phyloP scores from a whole-genome alignment of 331 rosid species.

The Spiraea crenata region DNA sequence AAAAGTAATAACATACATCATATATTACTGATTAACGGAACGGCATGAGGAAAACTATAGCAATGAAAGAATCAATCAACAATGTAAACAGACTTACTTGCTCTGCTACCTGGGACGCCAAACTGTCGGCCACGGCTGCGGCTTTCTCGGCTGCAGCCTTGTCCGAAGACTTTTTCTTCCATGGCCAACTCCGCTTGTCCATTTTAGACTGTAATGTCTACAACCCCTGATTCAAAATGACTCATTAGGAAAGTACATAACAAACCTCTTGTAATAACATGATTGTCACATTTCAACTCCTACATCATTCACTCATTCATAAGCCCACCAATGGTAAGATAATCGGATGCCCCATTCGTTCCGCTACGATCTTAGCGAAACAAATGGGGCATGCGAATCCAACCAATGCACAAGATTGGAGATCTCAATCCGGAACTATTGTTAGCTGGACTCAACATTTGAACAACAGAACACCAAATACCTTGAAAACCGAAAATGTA shows the following conservation, averaged over 20 bases:
- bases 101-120: constrained; percentile 39
- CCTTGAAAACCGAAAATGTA: constrained; percentile 5
- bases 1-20: not conserved
- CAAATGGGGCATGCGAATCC: not conserved
- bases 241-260: constrained; percentile 6
- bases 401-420: constrained; percentile 28
- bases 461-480: constrained; percentile 5
- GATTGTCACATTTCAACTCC: not conserved
- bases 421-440: constrained; percentile 50
- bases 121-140: constrained; percentile 40
- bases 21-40: not conserved
- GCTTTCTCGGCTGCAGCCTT: constrained; percentile 69
- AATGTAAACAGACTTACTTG: constrained; percentile 44
- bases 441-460: constrained; percentile 17
- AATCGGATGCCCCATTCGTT: not conserved
- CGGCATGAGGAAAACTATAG: too few relatives aligned
- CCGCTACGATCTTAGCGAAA: not conserved
- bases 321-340: not conserved
- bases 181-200: constrained; percentile 98
- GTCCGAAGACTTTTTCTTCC: constrained; percentile 97
- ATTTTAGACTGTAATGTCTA: constrained; percentile 42
- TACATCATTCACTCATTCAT: too few relatives aligned
- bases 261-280: not conserved
- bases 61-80: not conserved
- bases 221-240: not conserved